Evolutionary conservation across 208 protist species (phyloP), one percentile per base, ranked within the genome.

Genomic region (Leishmania turanica): DNA sequence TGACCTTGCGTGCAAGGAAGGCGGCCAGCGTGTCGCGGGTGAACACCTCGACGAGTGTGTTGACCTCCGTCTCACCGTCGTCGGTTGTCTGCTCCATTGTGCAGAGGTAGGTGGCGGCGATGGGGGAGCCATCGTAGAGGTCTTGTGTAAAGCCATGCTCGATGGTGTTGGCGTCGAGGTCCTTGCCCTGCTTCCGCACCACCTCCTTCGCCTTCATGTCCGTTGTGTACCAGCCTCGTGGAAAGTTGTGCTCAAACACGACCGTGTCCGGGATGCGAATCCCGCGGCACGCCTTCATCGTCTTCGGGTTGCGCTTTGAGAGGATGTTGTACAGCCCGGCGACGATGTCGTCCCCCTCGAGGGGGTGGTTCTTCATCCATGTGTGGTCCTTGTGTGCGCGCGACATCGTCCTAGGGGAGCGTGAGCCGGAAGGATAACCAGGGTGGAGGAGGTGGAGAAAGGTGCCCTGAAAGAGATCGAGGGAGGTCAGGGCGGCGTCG

Each of bases 161-260:
- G 75, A 97, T 97, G n/a, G 91, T 93, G 15, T 89, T 88, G 24
- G 95, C 85, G 77, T 97, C 95, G 42, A 97, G 85, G 34, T 97
- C 95, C 82, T 94, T 97, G 42, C 95, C 95, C 72, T 96, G 92
- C 76, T 91, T 92, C 54, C 94, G 93, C 84, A 91, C 92, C 49
- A 97, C 83, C 78, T 97, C 95, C 11, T 84, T 80, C n/a, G 88
- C 92, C 87, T 94, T 96, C 62, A 90, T 83, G 80, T 96, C 93
- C 13, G 90, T 95, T 37, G 92, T 93, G 86, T 97, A 97, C 95
- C 95, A 97, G 27, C 92, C 95, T 2, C 93, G 86, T 8, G 95
- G 95, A 82, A 97, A 97, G 84, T 97, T 97, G 79, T 94, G 95
- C 81, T 97, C 95, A 79, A 92, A 97, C 37, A 97, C 95, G 49